These are phyloP conservation scores for Candida sp. DNA, from an alignment of 1,139 yeast genomes.

Conservation along the genomic window DNA sequence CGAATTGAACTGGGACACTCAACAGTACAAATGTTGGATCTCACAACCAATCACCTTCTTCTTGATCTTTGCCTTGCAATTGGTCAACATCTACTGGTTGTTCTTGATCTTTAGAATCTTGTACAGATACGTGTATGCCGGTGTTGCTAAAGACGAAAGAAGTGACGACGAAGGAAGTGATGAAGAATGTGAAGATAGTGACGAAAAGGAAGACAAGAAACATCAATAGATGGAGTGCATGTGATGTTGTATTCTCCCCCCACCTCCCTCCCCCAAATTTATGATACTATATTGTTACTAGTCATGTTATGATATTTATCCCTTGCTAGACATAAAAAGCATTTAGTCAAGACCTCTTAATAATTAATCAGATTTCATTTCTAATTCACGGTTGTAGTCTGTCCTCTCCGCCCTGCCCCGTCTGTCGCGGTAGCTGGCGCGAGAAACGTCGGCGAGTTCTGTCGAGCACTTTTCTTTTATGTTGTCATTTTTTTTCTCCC, in stretches of 20 bases:
- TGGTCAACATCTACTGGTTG: constrained; percentile 90
- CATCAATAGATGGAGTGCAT: constrained; percentile 15
- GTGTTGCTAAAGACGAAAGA: constrained; percentile 79
- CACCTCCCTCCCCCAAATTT: background rate
- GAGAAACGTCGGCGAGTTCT: background rate
- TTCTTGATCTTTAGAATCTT: constrained; percentile 79
- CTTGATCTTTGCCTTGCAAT: constrained; percentile 78
- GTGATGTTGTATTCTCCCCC: background rate
- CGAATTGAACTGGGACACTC: constrained; percentile 84
- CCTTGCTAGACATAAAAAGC: background rate
- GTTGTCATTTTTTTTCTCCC: background rate
- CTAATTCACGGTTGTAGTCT: too few species aligned
- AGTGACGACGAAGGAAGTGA: constrained; percentile 76
- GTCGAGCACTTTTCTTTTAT: background rate
- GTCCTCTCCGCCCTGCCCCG: too few species aligned
- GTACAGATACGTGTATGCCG: constrained; percentile 62
- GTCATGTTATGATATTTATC: background rate
- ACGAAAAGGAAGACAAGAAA: constrained; percentile 21
- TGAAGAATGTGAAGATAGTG: constrained; percentile 28
- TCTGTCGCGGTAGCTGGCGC: background rate
- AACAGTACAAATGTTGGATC: constrained; percentile 96
- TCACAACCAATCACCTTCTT: constrained; percentile 88
- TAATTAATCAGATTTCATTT: background rate
- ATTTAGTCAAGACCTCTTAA: background rate
- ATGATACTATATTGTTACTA: background rate